phyloP scores from a whole-genome alignment of 305 asterid genomes.

The Fraxinus velutina region DNA sequence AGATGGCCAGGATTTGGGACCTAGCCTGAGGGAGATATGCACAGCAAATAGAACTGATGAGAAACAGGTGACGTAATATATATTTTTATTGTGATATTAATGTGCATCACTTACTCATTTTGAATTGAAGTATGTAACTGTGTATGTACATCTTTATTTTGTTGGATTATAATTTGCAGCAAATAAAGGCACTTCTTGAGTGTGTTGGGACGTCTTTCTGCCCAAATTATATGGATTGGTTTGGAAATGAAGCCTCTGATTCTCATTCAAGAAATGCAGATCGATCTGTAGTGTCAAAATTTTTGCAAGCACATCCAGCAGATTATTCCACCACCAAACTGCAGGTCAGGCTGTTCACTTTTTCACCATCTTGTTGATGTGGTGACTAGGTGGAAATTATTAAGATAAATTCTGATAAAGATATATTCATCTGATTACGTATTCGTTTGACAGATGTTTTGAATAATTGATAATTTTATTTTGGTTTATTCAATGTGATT shows the following conservation, averaged over 20 bases:
- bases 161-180: slow-evolving; percentile 46
- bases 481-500: not conserved
- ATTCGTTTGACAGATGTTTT: not conserved
- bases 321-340: slow-evolving; percentile 73
- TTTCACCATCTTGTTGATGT: slow-evolving; percentile 13
- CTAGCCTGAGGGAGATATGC: slow-evolving; percentile 83
- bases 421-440: not conserved
- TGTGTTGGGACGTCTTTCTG: slow-evolving; percentile 77
- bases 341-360: slow-evolving; percentile 50
- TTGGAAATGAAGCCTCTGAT: slow-evolving; percentile 55
- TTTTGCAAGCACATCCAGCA: slow-evolving; percentile 78
- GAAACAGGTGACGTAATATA: slow-evolving; percentile 64
- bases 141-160: slow-evolving; percentile 19
- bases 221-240: slow-evolving; percentile 84
- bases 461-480: not conserved
- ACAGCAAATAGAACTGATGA: slow-evolving; percentile 89
- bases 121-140: not conserved
- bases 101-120: slow-evolving; percentile 7
- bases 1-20: slow-evolving; percentile 61
- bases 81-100: slow-evolving; percentile 15
- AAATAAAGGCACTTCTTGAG: slow-evolving; percentile 93
- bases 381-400: slow-evolving; percentile 9
- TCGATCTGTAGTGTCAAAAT: slow-evolving; percentile 66
- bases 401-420: not conserved
- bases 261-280: slow-evolving; percentile 71